phyloP scores from a whole-genome alignment of 2,329 filamentous ascomycete species.

The Blastomyces parvus region DNA sequence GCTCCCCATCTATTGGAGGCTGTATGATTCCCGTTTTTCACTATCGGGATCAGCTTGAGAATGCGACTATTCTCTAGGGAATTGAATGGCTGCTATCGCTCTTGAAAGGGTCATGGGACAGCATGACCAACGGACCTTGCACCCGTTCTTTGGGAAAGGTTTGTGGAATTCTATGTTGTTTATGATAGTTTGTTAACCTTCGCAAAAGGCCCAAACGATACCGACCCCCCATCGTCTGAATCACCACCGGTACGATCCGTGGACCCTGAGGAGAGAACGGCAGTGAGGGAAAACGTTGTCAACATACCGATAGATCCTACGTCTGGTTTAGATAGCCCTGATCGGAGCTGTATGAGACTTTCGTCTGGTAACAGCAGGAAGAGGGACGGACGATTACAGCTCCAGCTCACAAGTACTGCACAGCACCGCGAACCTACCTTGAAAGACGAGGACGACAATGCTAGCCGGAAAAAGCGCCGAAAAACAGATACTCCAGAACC shows the following conservation, averaged over 20 bases:
- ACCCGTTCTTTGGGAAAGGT: conserved; percentile 37
- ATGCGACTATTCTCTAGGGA: neutral
- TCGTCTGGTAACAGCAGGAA: neutral
- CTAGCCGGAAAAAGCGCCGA: conserved; percentile 28
- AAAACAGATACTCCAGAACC: conserved; percentile 16
- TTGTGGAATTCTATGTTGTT: conserved; percentile 9
- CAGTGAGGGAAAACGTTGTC: neutral
- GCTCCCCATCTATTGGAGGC: neutral
- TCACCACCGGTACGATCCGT: neutral
- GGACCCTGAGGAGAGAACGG: neutral
- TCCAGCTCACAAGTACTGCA: neutral
- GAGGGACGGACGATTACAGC: neutral
- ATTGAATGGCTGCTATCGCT: conserved; percentile 8
- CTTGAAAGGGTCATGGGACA: conserved; percentile 30
- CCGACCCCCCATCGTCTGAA: neutral
- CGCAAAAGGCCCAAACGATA: conserved; percentile 11
- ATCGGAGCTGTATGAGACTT: neutral
- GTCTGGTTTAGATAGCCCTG: neutral
- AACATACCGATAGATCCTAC: neutral
- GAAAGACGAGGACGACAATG: conserved; percentile 26
- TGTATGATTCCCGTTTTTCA: too few species aligned
- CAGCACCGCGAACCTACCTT: neutral
- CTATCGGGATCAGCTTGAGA: neutral
- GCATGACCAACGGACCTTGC: conserved; percentile 30
- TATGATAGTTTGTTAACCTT: neutral